A percentile compares a stretch with the other conserved stretches of the same genome.
These are phyloP conservation scores for Pleurotus pulmonarius DNA, from an alignment of 768 basidiomycete species.

Conservation along the genomic window DNA sequence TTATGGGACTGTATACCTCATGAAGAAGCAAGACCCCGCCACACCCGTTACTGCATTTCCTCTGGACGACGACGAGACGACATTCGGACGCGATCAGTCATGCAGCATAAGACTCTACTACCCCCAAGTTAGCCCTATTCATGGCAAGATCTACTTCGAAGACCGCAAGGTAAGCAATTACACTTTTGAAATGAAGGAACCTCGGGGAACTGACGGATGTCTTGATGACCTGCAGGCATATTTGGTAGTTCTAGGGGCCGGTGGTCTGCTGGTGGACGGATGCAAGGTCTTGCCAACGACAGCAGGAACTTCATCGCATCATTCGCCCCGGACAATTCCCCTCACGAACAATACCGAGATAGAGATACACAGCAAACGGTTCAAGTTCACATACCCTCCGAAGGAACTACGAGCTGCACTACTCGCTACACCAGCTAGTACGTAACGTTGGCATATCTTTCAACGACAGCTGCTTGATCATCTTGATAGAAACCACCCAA, in stretches of 20 bases:
- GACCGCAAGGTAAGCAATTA: conserved; percentile 49
- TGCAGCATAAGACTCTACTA: conserved; percentile 75
- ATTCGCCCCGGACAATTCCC: conserved; percentile 50
- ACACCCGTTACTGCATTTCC: conserved; percentile 62
- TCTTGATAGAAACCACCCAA: conserved; percentile 14
- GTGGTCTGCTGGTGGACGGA: conserved; percentile 59
- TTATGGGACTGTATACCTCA: conserved; percentile 61
- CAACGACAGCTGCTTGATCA: not conserved
- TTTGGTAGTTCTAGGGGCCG: conserved; percentile 54
- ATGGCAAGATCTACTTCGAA: conserved; percentile 67
- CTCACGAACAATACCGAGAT: conserved; percentile 63
- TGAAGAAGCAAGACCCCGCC: conserved; percentile 47
- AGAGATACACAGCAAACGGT: conserved; percentile 66
- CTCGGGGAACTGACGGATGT: not conserved
- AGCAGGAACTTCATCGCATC: conserved; percentile 16
- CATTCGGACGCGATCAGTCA: conserved; percentile 61
- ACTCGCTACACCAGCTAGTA: conserved; percentile 47
- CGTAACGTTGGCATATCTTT: conserved; percentile 18
- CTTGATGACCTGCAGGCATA: conserved; percentile 47
- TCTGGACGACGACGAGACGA: conserved; percentile 63
- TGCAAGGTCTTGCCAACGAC: conserved; percentile 50
- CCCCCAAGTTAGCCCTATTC: conserved; percentile 53
- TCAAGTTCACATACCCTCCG: conserved; percentile 72
- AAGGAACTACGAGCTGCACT: conserved; percentile 59
- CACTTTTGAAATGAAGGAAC: too few species aligned